phyloP scores from a whole-genome alignment of 805 yeast species.

The Cyberlindnera petersonii region DNA sequence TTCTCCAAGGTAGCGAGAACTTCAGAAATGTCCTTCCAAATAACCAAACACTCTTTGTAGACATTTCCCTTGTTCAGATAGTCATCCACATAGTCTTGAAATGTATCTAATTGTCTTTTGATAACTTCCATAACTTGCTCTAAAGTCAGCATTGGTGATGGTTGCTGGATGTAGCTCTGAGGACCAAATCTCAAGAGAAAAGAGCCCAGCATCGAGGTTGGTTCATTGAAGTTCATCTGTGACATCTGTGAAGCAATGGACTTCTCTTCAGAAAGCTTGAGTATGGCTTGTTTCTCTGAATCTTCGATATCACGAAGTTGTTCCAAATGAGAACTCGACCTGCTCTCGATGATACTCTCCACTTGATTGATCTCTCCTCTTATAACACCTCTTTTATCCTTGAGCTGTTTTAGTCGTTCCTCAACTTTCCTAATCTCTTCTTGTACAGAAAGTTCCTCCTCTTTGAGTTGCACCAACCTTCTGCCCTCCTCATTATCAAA shows the following conservation, averaged over 20 bases:
- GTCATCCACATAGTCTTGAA: constrained; percentile 15
- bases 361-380: constrained; percentile 39
- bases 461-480: constrained; percentile 34
- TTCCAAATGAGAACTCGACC: constrained; percentile 40
- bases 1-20: constrained; percentile 19
- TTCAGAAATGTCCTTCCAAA: constrained; percentile 23
- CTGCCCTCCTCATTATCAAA: constrained; percentile 36
- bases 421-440: constrained; percentile 37
- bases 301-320: constrained; percentile 37
- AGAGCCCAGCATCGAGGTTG: constrained; percentile 14
- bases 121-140: constrained; percentile 20
- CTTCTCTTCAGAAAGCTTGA: constrained; percentile 27
- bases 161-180: constrained; percentile 10
- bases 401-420: constrained; percentile 30
- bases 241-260: constrained; percentile 17
- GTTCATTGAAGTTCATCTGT: not conserved
- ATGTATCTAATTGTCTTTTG: constrained; percentile 19
- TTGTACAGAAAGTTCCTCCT: constrained; percentile 32
- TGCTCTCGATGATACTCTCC: constrained; percentile 45
- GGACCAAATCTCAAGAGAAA: constrained; percentile 17
- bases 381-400: constrained; percentile 31
- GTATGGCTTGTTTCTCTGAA: constrained; percentile 35
- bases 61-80: constrained; percentile 12
- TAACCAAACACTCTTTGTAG: constrained; percentile 17
- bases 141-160: constrained; percentile 4